Conservation (phyloP, 176 grass and related monocot genomes). For the Triticum urartu region DNA sequence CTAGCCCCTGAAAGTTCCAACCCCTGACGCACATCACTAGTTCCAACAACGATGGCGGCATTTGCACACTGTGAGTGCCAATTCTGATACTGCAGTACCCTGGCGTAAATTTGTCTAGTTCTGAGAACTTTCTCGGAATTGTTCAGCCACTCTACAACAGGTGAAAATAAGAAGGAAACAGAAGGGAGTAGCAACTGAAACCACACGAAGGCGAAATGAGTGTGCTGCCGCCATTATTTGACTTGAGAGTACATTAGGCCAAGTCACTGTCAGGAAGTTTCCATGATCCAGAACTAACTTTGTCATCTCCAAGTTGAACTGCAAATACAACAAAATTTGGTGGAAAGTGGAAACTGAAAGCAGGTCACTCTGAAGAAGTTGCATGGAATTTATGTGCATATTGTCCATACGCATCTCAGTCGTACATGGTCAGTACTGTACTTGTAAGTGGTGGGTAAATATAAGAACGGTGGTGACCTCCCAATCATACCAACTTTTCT, state of each 20-base stretch:
- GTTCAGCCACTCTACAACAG: neutral
- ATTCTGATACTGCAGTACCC: neutral
- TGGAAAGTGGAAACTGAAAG: constrained; percentile 26
- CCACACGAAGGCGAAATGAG: neutral
- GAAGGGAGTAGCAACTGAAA: neutral
- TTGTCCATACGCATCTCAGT: neutral
- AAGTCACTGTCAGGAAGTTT: constrained; percentile 1
- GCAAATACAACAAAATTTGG: neutral
- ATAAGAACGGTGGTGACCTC: neutral
- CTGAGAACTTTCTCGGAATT: neutral
- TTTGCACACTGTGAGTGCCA: neutral
- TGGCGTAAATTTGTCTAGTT: neutral
- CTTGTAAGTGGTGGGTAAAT: neutral
- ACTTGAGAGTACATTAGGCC: constrained; percentile 15
- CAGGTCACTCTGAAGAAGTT: constrained; percentile 23
- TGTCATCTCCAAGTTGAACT: neutral
- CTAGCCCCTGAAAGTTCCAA: neutral
- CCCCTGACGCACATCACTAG: too few species aligned
- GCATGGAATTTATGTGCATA: constrained; percentile 21
- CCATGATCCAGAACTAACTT: neutral
- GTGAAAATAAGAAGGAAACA: neutral
- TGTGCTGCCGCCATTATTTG: neutral
- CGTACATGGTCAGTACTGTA: neutral
- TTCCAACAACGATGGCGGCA: too few species aligned
- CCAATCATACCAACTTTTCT: neutral